Base-by-base conservation (phyloP, 75 land plant species). In the Picea glauca region DNA sequence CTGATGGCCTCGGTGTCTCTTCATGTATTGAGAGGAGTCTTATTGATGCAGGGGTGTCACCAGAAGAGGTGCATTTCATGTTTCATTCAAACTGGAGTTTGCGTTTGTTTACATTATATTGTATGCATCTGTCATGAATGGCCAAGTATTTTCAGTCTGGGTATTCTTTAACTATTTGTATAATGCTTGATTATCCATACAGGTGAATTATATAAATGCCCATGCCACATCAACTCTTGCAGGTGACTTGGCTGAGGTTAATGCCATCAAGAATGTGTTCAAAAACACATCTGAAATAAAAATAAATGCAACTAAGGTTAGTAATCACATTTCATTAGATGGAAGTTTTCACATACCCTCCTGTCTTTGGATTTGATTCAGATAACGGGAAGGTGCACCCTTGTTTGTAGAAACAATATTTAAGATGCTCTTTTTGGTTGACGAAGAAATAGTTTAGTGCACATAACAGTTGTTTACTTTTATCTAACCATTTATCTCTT, bases 181-280 rank as follows among this genome's bases (percentile, higher is more conserved):
- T 32, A 12, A 30, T 23, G 59, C 4, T 13, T 74, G 78, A 79
- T 75, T 50, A 18, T 75, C 18, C 33, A 73, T 80, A 23, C 81
- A 94, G 98, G 98, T 94, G 72, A 94, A 94, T 68, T 94, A 94
- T 77, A 94, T 94, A 12, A 94, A 94, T 89, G 98, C 98, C 21
- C 98, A 94, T 88, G 98, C 98, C 9, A 94, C 98, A 75, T 94
- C 98, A 58, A 94, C 98, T 32, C 80, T 88, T 60, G 98, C 89
- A 65, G 98, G 98, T 80, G 98, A 94, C 64, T 74, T 94, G 58
- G 98, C 98, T 74, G 98, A 94, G 81, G 79, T 94, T 23, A 94
- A 93, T 86, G 98, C 98, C 8, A 80, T 94, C 12, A 94, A 91
- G 66, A 87, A 90, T 80, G 98, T 94, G 3, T 94, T 94, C 83